phyloP scores from a whole-genome alignment of 129 eudicot species.

The Flaveria robusta region DNA sequence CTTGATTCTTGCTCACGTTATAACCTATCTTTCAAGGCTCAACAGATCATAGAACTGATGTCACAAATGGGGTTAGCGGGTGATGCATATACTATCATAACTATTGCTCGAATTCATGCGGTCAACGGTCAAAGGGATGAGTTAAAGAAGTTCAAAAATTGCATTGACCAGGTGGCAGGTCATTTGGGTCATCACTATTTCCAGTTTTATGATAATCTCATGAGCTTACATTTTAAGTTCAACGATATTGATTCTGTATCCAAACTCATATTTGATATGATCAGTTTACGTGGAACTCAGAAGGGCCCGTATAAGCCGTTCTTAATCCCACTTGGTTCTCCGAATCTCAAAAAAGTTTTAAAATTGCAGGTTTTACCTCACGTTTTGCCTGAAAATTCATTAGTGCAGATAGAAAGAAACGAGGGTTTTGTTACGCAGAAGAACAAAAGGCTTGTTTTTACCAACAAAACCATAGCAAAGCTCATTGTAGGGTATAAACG shows the following conservation, averaged over 20 bases:
- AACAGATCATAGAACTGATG: conserved; percentile 73
- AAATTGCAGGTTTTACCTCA: conserved; percentile 63
- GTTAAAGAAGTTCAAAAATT: conserved; percentile 60
- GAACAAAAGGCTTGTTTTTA: conserved; percentile 53
- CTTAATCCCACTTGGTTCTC: conserved; percentile 65
- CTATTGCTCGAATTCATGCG: conserved; percentile 57
- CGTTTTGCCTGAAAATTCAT: conserved; percentile 48
- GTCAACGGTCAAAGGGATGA: conserved; percentile 67
- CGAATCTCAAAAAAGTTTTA: conserved; percentile 57
- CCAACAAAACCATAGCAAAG: conserved; percentile 67
- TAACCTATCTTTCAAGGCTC: conserved; percentile 61
- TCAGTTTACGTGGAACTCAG: conserved; percentile 24
- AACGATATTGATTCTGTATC: conserved; percentile 68
- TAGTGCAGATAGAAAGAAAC: conserved; percentile 45
- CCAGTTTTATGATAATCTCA: conserved; percentile 58
- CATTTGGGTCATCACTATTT: conserved; percentile 49
- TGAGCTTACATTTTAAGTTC: conserved; percentile 70
- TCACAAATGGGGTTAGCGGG: conserved; percentile 64
- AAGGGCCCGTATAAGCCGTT: conserved; percentile 42
- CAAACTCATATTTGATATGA: conserved; percentile 58
- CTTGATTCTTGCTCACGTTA: conserved; percentile 73
- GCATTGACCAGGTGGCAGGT: conserved; percentile 54
- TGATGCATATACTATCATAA: conserved; percentile 65
- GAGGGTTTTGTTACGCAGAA: conserved; percentile 49
- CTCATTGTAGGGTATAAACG: conserved; percentile 55